Base-by-base conservation (phyloP, 73 alveolate species). In the Urostyla sp. region DNA sequence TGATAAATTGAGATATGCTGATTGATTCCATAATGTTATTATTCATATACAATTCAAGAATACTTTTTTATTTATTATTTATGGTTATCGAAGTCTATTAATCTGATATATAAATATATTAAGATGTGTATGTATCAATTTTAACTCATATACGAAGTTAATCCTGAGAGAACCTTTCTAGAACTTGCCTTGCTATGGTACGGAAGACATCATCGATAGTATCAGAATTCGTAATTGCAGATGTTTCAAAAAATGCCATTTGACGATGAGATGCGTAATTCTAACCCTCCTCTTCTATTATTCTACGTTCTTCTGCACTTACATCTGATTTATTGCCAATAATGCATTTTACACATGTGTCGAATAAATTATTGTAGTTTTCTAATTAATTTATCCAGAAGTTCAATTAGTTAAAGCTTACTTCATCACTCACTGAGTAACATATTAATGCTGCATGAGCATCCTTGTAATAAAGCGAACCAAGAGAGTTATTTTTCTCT, bases 321-420 rank as follows among this genome's bases (percentile, higher is more conserved):
- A 72, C 85, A 60, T 94, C 98, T 18, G 87, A 28, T 75, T 94
- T 94, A 84, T 94, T 91, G 40, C 98, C 98, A 16, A 94, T 87
- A 46, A 94, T 75, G 54, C 82, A 75, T 63, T 84, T 90, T 32
- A 85, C 72, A n/a, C n/a, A n/a, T 40, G 80, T 76, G 15, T 76
- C 59, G 0, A 77, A 78, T 13, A 45, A 0, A 61, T 57, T 24
- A 2, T 67, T 85, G 49, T 88, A 79, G 0, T 88, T 82, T 8
- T 57, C 84, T 26, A 88, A 51, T 56, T 82, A 63, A 13, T 85
- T 27, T 26, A 88, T 35, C 95, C 95, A 88, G 67, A 73, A 72
- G 48, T 85, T 88, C 0, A 78, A 21, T 31, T 63, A 18, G 20
- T 88, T 0, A n/a, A 88, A 85, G 51, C 86, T 40, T 10, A 59